These are phyloP conservation scores for Microstroma glucosiphilum DNA, from an alignment of 1,284 basidiomycete genomes.

Conservation along the genomic window DNA sequence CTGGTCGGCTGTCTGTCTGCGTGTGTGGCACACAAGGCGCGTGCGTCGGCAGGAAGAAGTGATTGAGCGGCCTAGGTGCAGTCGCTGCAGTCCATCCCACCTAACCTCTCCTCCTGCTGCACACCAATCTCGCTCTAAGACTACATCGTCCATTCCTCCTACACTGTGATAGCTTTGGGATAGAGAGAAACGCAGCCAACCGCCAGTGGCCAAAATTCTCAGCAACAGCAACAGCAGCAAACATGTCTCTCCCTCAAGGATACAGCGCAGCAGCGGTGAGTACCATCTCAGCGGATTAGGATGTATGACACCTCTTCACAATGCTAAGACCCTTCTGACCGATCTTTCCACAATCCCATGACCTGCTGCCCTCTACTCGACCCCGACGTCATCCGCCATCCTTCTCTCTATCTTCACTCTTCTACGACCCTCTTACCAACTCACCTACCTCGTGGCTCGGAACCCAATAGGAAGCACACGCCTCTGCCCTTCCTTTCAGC, in stretches of 20 bases:
- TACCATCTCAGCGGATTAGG: background rate
- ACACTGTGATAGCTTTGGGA: too few relatives aligned
- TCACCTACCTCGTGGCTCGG: constrained; percentile 5
- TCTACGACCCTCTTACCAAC: background rate
- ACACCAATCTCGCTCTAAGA: too few relatives aligned
- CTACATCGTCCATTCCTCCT: too few relatives aligned
- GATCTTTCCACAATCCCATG: background rate
- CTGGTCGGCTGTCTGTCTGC: too few relatives aligned
- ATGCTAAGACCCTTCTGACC: background rate
- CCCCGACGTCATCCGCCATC: background rate
- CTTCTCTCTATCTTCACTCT: background rate
- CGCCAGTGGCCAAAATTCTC: too few relatives aligned
- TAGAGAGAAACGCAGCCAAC: too few relatives aligned
- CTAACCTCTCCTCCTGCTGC: too few relatives aligned
- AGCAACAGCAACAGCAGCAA: background rate
- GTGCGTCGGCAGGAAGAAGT: too few relatives aligned
- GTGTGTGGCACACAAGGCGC: too few relatives aligned
- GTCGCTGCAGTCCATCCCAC: too few relatives aligned
- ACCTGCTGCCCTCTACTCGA: background rate
- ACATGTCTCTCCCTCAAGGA: background rate
- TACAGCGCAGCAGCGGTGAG: constrained; percentile 4
- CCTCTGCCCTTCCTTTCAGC: constrained; percentile 16
- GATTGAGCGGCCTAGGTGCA: too few relatives aligned
- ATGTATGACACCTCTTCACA: background rate
- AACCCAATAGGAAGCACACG: constrained; percentile 12